A percentile compares a stretch with the other conserved stretches of the same genome.
phyloP scores from a whole-genome alignment of 768 basidiomycete genomes.

The Rhizopogon salebrosus region DNA sequence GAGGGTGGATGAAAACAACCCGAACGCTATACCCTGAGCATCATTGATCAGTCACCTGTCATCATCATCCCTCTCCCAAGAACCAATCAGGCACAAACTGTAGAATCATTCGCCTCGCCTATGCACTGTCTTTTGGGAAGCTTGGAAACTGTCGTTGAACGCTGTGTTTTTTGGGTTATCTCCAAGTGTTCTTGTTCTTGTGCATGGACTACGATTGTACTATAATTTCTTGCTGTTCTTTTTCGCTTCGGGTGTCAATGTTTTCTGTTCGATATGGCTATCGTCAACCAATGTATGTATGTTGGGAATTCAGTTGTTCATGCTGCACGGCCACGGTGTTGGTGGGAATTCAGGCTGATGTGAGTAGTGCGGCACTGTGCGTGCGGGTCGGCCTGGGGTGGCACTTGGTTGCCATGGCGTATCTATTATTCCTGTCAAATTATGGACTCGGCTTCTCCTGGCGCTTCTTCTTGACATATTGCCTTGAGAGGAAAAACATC shows the following conservation, averaged over 20 bases:
- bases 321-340: conserved; percentile 3
- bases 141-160: conserved; percentile 27
- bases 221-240: conserved; percentile 21
- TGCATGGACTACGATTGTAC: conserved; percentile 32
- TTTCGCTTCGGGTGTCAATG: conserved; percentile 12
- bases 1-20: conserved; percentile 52
- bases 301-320: conserved; percentile 18
- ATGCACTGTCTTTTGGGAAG: conserved; percentile 25
- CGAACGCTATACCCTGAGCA: conserved; percentile 51
- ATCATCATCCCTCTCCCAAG: conserved; percentile 10
- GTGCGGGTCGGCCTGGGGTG: not conserved
- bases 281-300: conserved; percentile 29
- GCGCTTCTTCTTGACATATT: too few relatives aligned
- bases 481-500: too few relatives aligned
- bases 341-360: too few relatives aligned
- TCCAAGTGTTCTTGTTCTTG: conserved; percentile 14
- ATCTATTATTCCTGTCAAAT: not conserved
- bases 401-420: not conserved
- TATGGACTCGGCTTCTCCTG: conserved; percentile 1
- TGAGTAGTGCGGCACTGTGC: too few relatives aligned
- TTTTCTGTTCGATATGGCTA: conserved; percentile 8
- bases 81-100: conserved; percentile 23
- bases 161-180: conserved; percentile 28
- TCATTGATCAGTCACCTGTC: conserved; percentile 12
- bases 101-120: conserved; percentile 20